Evolutionary conservation across 345 rosid species (phyloP).

Genomic region (Jatropha curcas): DNA sequence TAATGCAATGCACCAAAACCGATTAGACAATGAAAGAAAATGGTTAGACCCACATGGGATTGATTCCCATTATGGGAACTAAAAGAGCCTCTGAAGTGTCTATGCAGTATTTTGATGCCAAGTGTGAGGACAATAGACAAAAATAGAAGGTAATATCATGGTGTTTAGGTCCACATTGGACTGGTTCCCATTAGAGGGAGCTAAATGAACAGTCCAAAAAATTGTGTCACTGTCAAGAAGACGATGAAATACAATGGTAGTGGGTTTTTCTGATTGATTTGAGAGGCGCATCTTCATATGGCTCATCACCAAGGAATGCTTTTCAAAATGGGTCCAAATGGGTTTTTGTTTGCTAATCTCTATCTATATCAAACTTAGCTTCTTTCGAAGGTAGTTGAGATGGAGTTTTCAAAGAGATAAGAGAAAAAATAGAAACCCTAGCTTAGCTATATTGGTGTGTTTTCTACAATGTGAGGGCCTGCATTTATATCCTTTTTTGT

Average conservation of each 20-base stretch:
- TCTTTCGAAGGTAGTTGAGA: constrained; percentile 18
- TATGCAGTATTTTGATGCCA: background rate
- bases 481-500: background rate
- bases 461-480: background rate
- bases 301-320: background rate
- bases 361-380: background rate
- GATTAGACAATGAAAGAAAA: too few relatives aligned
- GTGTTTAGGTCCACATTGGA: background rate
- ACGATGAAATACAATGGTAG: background rate
- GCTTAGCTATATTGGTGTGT: background rate
- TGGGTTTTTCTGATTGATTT: background rate
- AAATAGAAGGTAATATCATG: background rate
- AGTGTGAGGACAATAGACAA: too few relatives aligned
- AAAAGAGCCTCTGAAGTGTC: background rate
- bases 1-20: too few relatives aligned
- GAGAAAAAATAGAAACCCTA: background rate
- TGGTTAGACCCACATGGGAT: background rate
- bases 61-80: background rate
- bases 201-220: background rate
- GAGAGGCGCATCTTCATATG: background rate
- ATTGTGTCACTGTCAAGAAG: background rate
- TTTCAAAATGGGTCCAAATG: constrained; percentile 6
- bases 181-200: constrained; percentile 8
- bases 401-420: background rate
- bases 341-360: background rate